phyloP scores from a whole-genome alignment of 78 protist species.

The Dictyostelium intermedium region DNA sequence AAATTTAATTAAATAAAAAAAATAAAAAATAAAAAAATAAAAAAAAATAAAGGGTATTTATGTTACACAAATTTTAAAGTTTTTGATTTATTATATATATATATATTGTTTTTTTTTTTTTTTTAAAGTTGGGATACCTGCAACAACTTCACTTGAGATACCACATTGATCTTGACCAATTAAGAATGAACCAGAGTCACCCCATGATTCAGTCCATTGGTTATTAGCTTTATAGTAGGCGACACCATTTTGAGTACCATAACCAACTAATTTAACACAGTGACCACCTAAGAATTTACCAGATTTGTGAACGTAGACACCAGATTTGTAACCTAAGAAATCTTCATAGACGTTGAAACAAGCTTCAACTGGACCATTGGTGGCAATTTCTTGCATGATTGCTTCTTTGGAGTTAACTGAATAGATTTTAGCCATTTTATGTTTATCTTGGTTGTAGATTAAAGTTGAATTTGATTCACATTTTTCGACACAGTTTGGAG shows the following conservation, averaged over 20 bases:
- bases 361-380: constrained; percentile 81
- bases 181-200: constrained; percentile 83
- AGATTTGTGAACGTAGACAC: constrained; percentile 72
- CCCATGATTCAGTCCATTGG: constrained; percentile 92
- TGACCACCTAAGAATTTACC: constrained; percentile 83
- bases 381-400: constrained; percentile 36
- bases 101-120: not conserved
- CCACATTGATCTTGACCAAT: constrained; percentile 90
- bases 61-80: no score
- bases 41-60: no score
- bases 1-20: no score
- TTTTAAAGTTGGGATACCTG: constrained; percentile 14
- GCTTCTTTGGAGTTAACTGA: not conserved
- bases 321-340: constrained; percentile 81
- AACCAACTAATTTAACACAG: constrained; percentile 85
- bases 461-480: constrained; percentile 24
- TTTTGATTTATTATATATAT: no score
- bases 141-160: constrained; percentile 72
- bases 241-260: constrained; percentile 71
- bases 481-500: constrained; percentile 19
- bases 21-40: no score
- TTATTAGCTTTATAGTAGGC: constrained; percentile 84
- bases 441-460: not conserved
- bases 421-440: constrained; percentile 1
- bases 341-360: constrained; percentile 79